Evolutionary conservation across 1,284 basidiomycete species (phyloP).

Genomic region (Inonotus hispidus): DNA sequence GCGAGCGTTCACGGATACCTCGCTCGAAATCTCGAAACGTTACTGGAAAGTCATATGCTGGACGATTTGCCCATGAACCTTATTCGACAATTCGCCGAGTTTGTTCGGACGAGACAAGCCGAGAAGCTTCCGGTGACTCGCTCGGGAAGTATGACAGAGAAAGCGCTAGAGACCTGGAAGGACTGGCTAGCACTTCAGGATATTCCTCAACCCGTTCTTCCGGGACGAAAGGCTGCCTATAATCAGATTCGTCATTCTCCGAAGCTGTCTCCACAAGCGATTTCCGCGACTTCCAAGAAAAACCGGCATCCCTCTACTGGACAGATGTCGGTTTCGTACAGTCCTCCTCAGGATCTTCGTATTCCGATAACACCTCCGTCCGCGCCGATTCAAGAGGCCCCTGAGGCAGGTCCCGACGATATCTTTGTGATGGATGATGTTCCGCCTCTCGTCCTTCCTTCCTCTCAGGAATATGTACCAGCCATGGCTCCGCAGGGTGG

Average conservation of each 20-base stretch:
- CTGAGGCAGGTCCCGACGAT: slow-evolving; percentile 34
- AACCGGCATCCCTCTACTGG: slow-evolving; percentile 18
- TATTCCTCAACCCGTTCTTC: slow-evolving; percentile 61
- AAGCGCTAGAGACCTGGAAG: slow-evolving; percentile 59
- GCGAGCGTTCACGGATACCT: slow-evolving; percentile 80
- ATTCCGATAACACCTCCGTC: slow-evolving; percentile 18
- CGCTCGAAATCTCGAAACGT: slow-evolving; percentile 78
- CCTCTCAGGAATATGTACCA: slow-evolving; percentile 23
- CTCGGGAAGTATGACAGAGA: slow-evolving; percentile 48
- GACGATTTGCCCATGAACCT: slow-evolving; percentile 69
- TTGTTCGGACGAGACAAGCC: slow-evolving; percentile 58
- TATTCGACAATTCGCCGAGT: slow-evolving; percentile 62
- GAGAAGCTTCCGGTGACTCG: slow-evolving; percentile 65
- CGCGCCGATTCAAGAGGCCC: slow-evolving; percentile 14
- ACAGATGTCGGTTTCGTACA: slow-evolving; percentile 27
- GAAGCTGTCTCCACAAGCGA: slow-evolving; percentile 42
- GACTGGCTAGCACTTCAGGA: slow-evolving; percentile 83
- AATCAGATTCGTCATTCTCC: slow-evolving; percentile 38
- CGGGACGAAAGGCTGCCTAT: slow-evolving; percentile 28
- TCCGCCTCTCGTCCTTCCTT: slow-evolving; percentile 18
- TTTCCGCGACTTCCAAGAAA: slow-evolving; percentile 15
- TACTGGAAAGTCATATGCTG: slow-evolving; percentile 79
- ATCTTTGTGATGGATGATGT: slow-evolving; percentile 66
- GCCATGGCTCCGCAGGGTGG: slow-evolving; percentile 30
- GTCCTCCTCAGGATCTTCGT: slow-evolving; percentile 31